Evolutionary conservation across 1,284 basidiomycete species (phyloP).

Genomic region (Exobasidium cylindrosporum): DNA sequence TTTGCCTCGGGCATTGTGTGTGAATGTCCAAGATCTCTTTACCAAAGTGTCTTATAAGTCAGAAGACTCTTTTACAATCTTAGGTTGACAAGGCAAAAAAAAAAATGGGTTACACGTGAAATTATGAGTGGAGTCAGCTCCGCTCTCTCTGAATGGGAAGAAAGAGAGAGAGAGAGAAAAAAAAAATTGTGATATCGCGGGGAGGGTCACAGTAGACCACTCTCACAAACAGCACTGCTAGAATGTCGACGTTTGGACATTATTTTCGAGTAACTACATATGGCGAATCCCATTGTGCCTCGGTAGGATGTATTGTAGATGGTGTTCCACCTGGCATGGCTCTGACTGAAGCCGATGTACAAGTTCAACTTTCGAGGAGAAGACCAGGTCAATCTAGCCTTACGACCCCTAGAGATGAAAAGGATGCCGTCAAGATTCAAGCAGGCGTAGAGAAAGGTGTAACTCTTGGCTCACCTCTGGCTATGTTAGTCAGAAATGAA

Average conservation of each 20-base stretch:
- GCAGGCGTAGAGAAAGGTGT: constrained; percentile 90
- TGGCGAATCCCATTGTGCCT: constrained; percentile 95
- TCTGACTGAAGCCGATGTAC: constrained; percentile 78
- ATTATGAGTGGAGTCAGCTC: no score
- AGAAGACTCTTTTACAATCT: no score
- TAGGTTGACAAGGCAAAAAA: no score
- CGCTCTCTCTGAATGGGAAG: no score
- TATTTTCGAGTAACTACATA: constrained; percentile 93
- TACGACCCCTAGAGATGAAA: constrained; percentile 94
- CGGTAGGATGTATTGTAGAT: constrained; percentile 95
- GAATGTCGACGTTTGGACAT: constrained; percentile 88
- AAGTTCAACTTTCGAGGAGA: constrained; percentile 83
- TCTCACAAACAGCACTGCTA: constrained; percentile 13
- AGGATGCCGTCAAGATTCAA: constrained; percentile 89
- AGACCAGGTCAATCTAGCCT: constrained; percentile 94
- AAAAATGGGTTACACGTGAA: no score
- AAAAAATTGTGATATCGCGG: no score
- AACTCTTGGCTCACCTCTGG: constrained; percentile 95
- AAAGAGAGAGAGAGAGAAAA: no score
- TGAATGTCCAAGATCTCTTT: no score
- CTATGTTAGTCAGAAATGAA: constrained; percentile 91
- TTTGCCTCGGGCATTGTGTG: no score
- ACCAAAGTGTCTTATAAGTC: no score
- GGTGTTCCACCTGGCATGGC: constrained; percentile 89
- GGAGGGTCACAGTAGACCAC: no score